These are phyloP conservation scores for Mycotypha africana DNA, from an alignment of 371 early-diverging fungal species.

Conservation along the genomic window DNA sequence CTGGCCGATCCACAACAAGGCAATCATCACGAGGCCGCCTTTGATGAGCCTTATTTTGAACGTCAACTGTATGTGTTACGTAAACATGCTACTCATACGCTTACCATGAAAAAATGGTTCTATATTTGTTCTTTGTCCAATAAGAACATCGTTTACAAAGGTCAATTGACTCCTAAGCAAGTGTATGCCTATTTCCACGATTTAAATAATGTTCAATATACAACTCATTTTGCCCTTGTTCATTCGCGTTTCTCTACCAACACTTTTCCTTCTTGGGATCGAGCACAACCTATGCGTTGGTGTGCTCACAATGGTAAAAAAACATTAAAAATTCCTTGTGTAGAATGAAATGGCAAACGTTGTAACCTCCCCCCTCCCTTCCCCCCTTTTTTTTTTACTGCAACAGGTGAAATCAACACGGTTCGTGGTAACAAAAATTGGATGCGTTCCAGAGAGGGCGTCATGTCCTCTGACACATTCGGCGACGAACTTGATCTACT, in stretches of 20 bases:
- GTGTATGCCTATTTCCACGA: slow-evolving; percentile 91
- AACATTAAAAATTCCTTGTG: not conserved
- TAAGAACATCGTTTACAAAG: slow-evolving; percentile 94
- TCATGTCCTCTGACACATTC: slow-evolving; percentile 80
- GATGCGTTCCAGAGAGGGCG: slow-evolving; percentile 97
- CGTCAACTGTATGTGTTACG: slow-evolving; percentile 85
- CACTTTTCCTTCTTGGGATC: slow-evolving; percentile 98
- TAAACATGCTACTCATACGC: slow-evolving; percentile 82
- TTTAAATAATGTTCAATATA: slow-evolving; percentile 72
- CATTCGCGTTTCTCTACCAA: slow-evolving; percentile 98
- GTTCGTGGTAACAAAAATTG: slow-evolving; percentile 97
- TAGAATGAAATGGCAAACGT: not conserved
- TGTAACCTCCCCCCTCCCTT: no score
- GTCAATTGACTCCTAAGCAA: slow-evolving; percentile 90
- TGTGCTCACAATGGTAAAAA: slow-evolving; percentile 93
- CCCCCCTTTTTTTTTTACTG: not conserved
- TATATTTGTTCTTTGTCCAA: slow-evolving; percentile 93
- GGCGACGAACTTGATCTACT: slow-evolving; percentile 73
- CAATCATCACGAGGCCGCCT: slow-evolving; percentile 21
- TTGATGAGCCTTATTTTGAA: slow-evolving; percentile 75
- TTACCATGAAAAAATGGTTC: slow-evolving; percentile 83
- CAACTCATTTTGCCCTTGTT: slow-evolving; percentile 91
- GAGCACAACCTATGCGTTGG: slow-evolving; percentile 96
- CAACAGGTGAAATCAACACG: slow-evolving; percentile 92
- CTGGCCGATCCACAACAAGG: slow-evolving; percentile 26